Conservation (phyloP, 2,329 filamentous ascomycete species). For the Setomelanomma holmii region DNA sequence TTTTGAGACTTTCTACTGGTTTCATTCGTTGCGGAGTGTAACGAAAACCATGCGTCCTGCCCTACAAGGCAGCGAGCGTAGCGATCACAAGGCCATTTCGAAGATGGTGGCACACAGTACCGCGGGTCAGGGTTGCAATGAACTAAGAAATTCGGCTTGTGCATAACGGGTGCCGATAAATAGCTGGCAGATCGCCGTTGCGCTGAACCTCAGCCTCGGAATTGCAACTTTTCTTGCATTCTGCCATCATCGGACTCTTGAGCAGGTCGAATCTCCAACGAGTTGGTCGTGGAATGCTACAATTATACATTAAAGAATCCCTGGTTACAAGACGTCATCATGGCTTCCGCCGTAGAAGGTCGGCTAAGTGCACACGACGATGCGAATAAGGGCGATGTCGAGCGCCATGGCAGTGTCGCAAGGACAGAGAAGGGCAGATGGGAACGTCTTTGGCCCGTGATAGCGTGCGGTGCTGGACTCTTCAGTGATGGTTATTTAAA, state of each 20-base stretch:
- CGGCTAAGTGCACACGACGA: constrained; percentile 1
- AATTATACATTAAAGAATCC: not conserved
- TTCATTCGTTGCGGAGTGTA: not conserved
- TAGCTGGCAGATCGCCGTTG: not conserved
- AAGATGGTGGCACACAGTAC: constrained; percentile 1
- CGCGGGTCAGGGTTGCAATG: not conserved
- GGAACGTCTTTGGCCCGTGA: constrained; percentile 71
- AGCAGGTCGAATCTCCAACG: too few relatives aligned
- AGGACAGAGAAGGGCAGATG: constrained; percentile 42
- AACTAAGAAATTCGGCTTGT: not conserved
- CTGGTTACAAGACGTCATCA: constrained; percentile 1
- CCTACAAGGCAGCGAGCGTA: not conserved
- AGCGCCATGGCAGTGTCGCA: constrained; percentile 36
- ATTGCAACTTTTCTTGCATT: not conserved
- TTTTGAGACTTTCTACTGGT: not conserved
- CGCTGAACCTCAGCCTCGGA: not conserved
- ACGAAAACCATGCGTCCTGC: not conserved
- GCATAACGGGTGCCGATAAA: not conserved
- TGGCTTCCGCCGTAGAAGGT: constrained; percentile 19
- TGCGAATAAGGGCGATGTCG: constrained; percentile 16
- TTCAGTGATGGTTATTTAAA: constrained; percentile 95
- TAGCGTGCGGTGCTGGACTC: constrained; percentile 87
- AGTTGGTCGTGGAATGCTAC: not conserved
- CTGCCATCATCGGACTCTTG: not conserved
- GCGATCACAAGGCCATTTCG: constrained; percentile 12